Base-by-base conservation (phyloP, 2,329 filamentous ascomycete genomes). In the Colletotrichum higginsianum region DNA sequence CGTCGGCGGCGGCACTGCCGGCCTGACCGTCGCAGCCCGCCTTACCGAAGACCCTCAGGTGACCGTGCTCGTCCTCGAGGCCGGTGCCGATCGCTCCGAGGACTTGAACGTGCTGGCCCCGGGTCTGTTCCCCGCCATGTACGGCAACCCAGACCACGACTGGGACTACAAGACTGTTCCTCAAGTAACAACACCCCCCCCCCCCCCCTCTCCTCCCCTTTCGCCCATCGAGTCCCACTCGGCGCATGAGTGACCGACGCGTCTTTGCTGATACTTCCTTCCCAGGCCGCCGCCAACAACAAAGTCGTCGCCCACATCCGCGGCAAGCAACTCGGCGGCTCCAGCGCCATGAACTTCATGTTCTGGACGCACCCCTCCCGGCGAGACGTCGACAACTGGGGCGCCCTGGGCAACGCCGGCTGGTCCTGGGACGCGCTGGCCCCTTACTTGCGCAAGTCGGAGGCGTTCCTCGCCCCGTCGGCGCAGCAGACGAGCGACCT, bases 301-400 rank as follows among this genome's bases (percentile, higher is more conserved):
- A 62, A 61, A 13, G 42, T 66, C 12, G 53, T 74, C 52, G 65
- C 61, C 18, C 72, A 74, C 13, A 62, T 68, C 49, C 73, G 73
- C 38, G 73, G 71, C 13, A 74, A 74, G 52, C 63, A 67, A 23
- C 83, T 93, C 0, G 92, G 92, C 21, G 92, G 91, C 8, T 90
- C 90, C 8, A 88, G 85, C 18, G 87, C 87, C 0, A 83, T 91
- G 58, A 91, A 91, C 74, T 88, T 87, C 73, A 87, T 90, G 86
- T 86, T 88, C 58, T 85, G 84, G 82, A 84, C 84, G 64, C 82
- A 86, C 42, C 86, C 83, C 8, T 82, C 80, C 60, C 79, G 76
- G 46, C 81, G 82, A 46, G 87, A 89, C 55, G 87, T 88, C 56
- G 86, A 91, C 77, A 84, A 83, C 0, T 92, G 89, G 89, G 86